Conservation (phyloP, 1,284 basidiomycete species). For the Thelephora terrestris region DNA sequence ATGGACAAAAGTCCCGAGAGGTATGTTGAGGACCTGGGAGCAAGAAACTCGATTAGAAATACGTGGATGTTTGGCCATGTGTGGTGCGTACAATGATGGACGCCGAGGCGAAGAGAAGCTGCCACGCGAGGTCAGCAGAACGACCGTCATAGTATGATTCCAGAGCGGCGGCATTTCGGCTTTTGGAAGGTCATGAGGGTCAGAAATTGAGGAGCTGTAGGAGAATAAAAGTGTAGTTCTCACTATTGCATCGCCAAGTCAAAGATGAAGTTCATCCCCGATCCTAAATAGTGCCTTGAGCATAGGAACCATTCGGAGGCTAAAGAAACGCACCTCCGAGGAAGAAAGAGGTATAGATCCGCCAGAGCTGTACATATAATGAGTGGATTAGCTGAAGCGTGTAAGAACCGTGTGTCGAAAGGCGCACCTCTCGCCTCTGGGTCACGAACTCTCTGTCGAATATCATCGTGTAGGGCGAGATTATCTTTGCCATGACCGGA, state of each 20-base stretch:
- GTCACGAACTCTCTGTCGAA: conserved; percentile 44
- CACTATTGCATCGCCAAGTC: conserved; percentile 74
- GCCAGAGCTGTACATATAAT: conserved; percentile 51
- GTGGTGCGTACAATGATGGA: conserved; percentile 46
- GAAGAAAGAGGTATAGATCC: conserved; percentile 71
- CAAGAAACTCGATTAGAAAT: conserved; percentile 1
- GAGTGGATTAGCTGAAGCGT: not conserved
- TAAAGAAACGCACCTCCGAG: conserved; percentile 45
- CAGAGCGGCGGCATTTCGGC: conserved; percentile 53
- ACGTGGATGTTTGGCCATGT: conserved; percentile 9
- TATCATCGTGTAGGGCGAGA: conserved; percentile 45
- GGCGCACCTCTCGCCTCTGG: conserved; percentile 41
- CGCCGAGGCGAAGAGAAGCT: conserved; percentile 46
- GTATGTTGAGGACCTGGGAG: conserved; percentile 47
- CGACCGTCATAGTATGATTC: conserved; percentile 51
- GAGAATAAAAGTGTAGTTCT: conserved; percentile 14
- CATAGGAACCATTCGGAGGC: not conserved
- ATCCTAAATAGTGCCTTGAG: conserved; percentile 26
- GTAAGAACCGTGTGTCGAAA: not conserved
- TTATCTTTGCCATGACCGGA: conserved; percentile 47
- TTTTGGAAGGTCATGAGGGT: conserved; percentile 18
- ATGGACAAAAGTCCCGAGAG: conserved; percentile 49
- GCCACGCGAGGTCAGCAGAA: conserved; percentile 69
- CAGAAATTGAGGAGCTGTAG: not conserved
- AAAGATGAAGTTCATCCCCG: conserved; percentile 56